Percentiles rank a stretch among this genome's conserved stretches.
phyloP scores from a whole-genome alignment of 2,329 filamentous ascomycete genomes.

The Aureobasidium sp. region DNA sequence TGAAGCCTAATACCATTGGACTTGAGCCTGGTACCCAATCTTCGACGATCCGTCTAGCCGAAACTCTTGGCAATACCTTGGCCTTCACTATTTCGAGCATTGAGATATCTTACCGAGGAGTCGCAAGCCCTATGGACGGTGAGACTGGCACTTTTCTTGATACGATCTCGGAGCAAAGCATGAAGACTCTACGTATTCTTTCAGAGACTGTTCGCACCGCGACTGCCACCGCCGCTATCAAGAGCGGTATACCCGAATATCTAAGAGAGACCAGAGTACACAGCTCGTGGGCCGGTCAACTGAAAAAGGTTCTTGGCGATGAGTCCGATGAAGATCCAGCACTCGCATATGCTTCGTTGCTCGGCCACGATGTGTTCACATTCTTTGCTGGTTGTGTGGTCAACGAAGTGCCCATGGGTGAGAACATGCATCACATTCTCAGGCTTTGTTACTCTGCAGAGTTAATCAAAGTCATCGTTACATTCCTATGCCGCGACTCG shows the following conservation, averaged over 20 bases:
- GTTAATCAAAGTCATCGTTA: constrained; percentile 70
- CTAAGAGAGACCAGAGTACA: constrained; percentile 10
- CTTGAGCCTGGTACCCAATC: constrained; percentile 12
- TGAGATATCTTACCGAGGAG: constrained; percentile 86
- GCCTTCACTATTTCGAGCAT: constrained; percentile 73
- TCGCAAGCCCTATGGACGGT: constrained; percentile 55
- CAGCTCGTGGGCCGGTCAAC: neutral
- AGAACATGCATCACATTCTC: constrained; percentile 69
- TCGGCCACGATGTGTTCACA: constrained; percentile 65
- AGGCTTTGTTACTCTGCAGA: constrained; percentile 86
- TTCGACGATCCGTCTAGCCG: constrained; percentile 1
- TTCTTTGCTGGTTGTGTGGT: constrained; percentile 71
- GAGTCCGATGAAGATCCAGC: constrained; percentile 33
- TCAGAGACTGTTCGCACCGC: constrained; percentile 59
- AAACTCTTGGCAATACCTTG: constrained; percentile 19
- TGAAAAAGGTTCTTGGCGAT: constrained; percentile 5
- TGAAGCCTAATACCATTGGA: neutral
- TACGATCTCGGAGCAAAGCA: constrained; percentile 71
- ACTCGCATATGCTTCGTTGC: constrained; percentile 44
- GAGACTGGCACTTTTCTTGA: constrained; percentile 70
- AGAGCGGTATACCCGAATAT: neutral
- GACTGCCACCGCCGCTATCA: constrained; percentile 7
- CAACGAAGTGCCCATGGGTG: constrained; percentile 47
- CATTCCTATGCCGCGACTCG: constrained; percentile 21
- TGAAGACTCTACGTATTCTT: constrained; percentile 82